Percentiles rank a stretch among this genome's conserved stretches.
Evolutionary conservation across 345 rosid genomes (phyloP).

Genomic region (Microcos paniculata): DNA sequence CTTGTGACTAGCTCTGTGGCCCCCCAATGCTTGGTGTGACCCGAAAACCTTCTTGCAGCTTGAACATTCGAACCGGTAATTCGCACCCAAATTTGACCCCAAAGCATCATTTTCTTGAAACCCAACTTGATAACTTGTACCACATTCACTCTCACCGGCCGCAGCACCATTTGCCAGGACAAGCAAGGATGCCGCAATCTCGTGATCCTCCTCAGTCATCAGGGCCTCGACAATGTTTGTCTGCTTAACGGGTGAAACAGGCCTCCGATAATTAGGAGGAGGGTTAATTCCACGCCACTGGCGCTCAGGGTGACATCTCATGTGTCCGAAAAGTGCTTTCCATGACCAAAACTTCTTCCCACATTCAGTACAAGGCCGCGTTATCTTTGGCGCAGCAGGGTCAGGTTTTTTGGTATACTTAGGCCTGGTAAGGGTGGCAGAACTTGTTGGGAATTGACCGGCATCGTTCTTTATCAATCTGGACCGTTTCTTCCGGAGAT

Average conservation of each 20-base stretch:
- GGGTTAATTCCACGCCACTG: constrained; percentile 82
- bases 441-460: constrained; percentile 16
- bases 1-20: constrained; percentile 88
- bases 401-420: constrained; percentile 62
- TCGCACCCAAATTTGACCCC: neutral
- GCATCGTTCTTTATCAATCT: constrained; percentile 28
- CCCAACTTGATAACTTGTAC: neutral
- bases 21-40: constrained; percentile 87
- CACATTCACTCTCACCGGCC: neutral
- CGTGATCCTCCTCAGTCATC: constrained; percentile 61
- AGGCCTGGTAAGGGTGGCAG: constrained; percentile 27
- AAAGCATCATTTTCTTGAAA: constrained; percentile 19
- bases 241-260: constrained; percentile 9
- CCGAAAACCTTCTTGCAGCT: constrained; percentile 85
- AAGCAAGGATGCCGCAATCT: constrained; percentile 67
- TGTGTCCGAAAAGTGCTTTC: constrained; percentile 95
- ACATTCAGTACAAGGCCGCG: constrained; percentile 85
- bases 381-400: constrained; percentile 70
- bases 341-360: constrained; percentile 87
- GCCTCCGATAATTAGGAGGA: constrained; percentile 42
- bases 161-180: constrained; percentile 39
- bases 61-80: constrained; percentile 57
- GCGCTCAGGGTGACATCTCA: constrained; percentile 94
- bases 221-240: neutral
- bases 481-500: constrained; percentile 52